Evolutionary conservation across 2,329 filamentous ascomycete species (phyloP).

Genomic region (Arachnomyces sp.): DNA sequence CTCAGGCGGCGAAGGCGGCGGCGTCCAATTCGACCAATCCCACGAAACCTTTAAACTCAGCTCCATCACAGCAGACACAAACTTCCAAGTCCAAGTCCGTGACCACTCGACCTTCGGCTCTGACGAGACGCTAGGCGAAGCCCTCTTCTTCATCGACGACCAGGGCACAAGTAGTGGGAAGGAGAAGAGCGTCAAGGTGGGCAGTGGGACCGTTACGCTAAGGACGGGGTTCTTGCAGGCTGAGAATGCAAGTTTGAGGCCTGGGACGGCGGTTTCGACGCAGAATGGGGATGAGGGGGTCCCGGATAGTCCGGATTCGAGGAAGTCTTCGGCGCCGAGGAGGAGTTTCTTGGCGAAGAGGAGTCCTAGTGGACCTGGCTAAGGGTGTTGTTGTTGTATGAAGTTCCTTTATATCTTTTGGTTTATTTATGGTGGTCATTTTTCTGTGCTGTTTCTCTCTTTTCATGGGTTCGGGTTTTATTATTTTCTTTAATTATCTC

Average conservation of each 20-base stretch:
- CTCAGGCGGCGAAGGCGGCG: slow-evolving; percentile 35
- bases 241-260: slow-evolving; percentile 33
- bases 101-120: slow-evolving; percentile 77
- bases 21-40: slow-evolving; percentile 56
- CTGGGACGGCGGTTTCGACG: slow-evolving; percentile 29
- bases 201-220: slow-evolving; percentile 61
- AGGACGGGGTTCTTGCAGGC: slow-evolving; percentile 61
- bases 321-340: slow-evolving; percentile 30
- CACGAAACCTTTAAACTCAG: slow-evolving; percentile 66
- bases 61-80: slow-evolving; percentile 66
- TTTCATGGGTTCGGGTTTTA: no score
- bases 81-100: slow-evolving; percentile 80
- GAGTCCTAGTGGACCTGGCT: slow-evolving; percentile 20
- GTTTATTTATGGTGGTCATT: no score
- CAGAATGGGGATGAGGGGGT: slow-evolving; percentile 18
- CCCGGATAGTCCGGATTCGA: slow-evolving; percentile 34
- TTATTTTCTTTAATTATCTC: no score
- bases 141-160: slow-evolving; percentile 87
- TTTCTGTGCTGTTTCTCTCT: no score
- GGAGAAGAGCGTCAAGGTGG: slow-evolving; percentile 68
- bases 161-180: slow-evolving; percentile 52
- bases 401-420: no score
- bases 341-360: slow-evolving; percentile 41
- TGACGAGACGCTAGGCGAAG: slow-evolving; percentile 76
- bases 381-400: no score